Conservation (phyloP, 768 basidiomycete species). For the Podaxis carcinomalis region DNA sequence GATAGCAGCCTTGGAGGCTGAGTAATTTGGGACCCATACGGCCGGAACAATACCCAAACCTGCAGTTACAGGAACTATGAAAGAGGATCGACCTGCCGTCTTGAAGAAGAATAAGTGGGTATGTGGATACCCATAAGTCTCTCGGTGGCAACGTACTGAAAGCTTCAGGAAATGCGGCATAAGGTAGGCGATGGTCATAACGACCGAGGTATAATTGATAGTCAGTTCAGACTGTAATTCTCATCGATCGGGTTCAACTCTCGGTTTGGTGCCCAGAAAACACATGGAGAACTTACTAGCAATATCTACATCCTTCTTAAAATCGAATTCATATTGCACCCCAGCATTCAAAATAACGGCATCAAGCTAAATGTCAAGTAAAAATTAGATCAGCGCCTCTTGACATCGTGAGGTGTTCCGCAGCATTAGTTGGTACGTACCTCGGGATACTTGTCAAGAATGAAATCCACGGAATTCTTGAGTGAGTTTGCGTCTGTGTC, state of each 20-base stretch:
- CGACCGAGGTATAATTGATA: constrained; percentile 49
- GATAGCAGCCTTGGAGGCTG: constrained; percentile 50
- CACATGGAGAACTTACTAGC: constrained; percentile 17
- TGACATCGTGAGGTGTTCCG: neutral
- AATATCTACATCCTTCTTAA: constrained; percentile 38
- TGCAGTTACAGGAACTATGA: constrained; percentile 45
- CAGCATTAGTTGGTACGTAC: constrained; percentile 25
- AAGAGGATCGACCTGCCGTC: constrained; percentile 37
- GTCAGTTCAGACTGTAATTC: constrained; percentile 43
- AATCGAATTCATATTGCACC: constrained; percentile 45
- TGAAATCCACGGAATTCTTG: constrained; percentile 34
- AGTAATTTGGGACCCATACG: constrained; percentile 38
- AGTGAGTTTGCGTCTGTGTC: constrained; percentile 31
- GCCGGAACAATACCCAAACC: constrained; percentile 40
- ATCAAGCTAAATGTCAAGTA: constrained; percentile 38
- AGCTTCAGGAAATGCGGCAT: constrained; percentile 52
- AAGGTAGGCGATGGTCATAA: constrained; percentile 44
- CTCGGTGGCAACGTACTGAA: constrained; percentile 31
- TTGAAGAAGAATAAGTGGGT: constrained; percentile 14
- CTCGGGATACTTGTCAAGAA: constrained; percentile 43
- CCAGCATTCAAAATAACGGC: constrained; percentile 51
- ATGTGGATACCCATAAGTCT: neutral
- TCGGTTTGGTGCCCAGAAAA: neutral
- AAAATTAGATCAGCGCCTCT: neutral
- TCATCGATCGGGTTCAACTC: constrained; percentile 14